Base-by-base conservation (phyloP, 306 rosid genomes). In the Macrotyloma uniflorum region DNA sequence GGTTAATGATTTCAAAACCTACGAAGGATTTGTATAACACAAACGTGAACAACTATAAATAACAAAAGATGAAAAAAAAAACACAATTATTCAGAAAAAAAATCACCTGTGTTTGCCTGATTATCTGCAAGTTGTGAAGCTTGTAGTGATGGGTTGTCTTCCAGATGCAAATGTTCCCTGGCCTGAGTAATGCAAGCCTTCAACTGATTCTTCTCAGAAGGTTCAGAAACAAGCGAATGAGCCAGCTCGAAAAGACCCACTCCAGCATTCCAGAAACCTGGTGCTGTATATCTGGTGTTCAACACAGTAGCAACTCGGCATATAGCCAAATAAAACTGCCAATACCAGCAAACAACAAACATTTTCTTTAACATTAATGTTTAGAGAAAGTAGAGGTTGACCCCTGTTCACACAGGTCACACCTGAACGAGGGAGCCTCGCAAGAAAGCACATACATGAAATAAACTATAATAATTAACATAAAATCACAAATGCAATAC, bases 211-310 rank as follows among this genome's bases (percentile, higher is more conserved):
- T 81, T 93, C 90, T 93, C 91, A 13, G 91, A 84, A 36, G 81
- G 64, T 32, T 86, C 96, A 26, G 93, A 82, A 49, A 87, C 68
- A 77, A 93, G 59, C 26, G 76, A 71, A 23, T 77, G 22, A 46
- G 97, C 90, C 67, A 80, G 86, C 82, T 90, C 91, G 75, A 96
- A 96, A 47, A 96, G 94, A 78, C 77, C 83, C 68, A 93, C 65
- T 14, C 96, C 99, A 38, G 97, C 90, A 47, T 74, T 81, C 98
- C 99, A 96, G 86, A 91, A 91, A 13, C 99, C 96, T 1, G 91
- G 94, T 18, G 96, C 89, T 0, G 98, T 93, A 80, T 85, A 89
- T 45, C 98, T 84, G 10, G 98, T 84, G 90, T 87, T 96, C 77
- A 96, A 85, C 43, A 96, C 91, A 2, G 97, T 92, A 40, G 92